A percentile compares a stretch with the other conserved stretches of the same genome.
Evolutionary conservation across 2,329 filamentous ascomycete genomes (phyloP).

Genomic region (Penicillium verrucosum): DNA sequence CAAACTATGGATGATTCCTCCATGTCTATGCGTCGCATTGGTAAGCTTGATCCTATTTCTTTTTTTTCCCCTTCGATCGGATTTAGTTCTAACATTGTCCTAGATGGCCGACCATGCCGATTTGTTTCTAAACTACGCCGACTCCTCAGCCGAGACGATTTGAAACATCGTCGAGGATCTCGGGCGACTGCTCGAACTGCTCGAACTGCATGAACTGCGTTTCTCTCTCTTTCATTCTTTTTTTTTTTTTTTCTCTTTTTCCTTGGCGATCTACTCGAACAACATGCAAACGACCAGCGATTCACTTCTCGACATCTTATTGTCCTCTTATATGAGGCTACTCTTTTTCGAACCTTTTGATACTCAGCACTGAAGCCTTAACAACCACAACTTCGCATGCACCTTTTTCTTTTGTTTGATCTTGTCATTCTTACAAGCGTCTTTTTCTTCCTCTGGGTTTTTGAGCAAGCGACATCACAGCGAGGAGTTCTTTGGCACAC

Average conservation of each 20-base stretch:
- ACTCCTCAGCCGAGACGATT: conserved; percentile 34
- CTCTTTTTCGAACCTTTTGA: neutral
- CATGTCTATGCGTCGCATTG: conserved; percentile 21
- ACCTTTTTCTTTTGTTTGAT: conserved; percentile 5
- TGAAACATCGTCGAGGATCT: conserved; percentile 24
- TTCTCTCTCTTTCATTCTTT: neutral
- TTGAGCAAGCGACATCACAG: neutral
- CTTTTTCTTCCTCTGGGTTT: neutral
- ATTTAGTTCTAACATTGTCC: conserved; percentile 11
- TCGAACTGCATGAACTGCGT: conserved; percentile 6
- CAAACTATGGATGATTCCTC: conserved; percentile 23
- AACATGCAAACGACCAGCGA: neutral
- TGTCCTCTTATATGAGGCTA: neutral
- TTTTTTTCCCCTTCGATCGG: conserved; percentile 7
- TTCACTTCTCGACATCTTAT: neutral
- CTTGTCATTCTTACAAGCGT: neutral
- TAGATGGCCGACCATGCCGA: conserved; percentile 27
- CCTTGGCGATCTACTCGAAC: neutral
- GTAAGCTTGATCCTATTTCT: conserved; percentile 18
- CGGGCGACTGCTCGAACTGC: conserved; percentile 13
- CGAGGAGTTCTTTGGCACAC: conserved; percentile 6
- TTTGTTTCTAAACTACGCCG: conserved; percentile 34
- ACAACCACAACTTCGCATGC: neutral
- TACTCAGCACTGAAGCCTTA: neutral
- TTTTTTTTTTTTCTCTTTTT: neutral